Conservation (phyloP, 108 stramenopile species). For the Schizochytrium sp. region DNA sequence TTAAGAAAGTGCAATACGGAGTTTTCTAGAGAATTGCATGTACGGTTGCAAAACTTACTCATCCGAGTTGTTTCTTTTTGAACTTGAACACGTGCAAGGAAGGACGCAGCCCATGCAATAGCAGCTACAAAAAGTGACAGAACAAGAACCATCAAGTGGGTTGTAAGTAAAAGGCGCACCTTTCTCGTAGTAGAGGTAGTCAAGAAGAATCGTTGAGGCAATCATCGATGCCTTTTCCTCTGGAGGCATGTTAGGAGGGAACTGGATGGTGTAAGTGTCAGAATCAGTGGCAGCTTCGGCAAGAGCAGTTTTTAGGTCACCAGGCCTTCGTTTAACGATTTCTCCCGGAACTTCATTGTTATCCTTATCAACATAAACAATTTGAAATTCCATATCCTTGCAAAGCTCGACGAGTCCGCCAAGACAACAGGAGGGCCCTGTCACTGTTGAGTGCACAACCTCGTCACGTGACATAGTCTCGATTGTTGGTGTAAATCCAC, state of each 20-base stretch:
- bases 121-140: constrained; percentile 36
- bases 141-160: neutral
- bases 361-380: neutral
- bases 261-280: constrained; percentile 41
- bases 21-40: too few relatives aligned
- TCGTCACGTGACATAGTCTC: constrained; percentile 8
- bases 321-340: constrained; percentile 31
- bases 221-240: constrained; percentile 17
- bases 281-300: neutral
- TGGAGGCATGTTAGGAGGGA: neutral
- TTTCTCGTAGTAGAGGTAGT: constrained; percentile 47
- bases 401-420: constrained; percentile 47
- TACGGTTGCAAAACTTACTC: too few relatives aligned
- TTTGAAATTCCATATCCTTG: constrained; percentile 2
- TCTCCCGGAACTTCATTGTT: neutral
- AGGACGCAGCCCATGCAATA: constrained; percentile 26
- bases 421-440: constrained; percentile 16
- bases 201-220: constrained; percentile 5
- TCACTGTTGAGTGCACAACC: neutral
- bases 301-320: neutral
- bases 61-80: too few relatives aligned
- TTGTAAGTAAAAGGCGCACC: neutral
- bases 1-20: too few relatives aligned
- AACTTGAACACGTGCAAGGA: neutral
- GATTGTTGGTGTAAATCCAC: neutral